These are phyloP conservation scores for Hevea brasiliensis DNA, from an alignment of 345 rosid genomes.

Conservation along the genomic window DNA sequence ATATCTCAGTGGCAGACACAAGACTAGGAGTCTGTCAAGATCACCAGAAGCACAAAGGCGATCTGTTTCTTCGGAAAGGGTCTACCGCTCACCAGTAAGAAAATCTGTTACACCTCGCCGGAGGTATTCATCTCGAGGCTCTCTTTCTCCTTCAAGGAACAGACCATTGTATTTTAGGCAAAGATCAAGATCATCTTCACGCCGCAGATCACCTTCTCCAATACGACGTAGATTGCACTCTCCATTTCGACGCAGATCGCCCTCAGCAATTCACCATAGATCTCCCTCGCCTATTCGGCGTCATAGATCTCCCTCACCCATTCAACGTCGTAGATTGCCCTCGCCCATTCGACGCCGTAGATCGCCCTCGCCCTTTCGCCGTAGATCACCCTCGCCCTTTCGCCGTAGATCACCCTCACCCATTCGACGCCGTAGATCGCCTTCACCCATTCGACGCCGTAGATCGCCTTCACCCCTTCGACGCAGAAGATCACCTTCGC, in stretches of 20 bases:
- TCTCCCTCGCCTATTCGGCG: conserved; percentile 37
- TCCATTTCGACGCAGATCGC: conserved; percentile 38
- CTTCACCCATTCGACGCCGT: conserved; percentile 27
- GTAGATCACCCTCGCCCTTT: conserved; percentile 39
- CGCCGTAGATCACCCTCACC: conserved; percentile 37
- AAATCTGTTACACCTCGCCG: conserved; percentile 42
- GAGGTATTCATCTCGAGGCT: conserved; percentile 45
- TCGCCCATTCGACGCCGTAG: conserved; percentile 13
- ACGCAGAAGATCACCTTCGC: too few species aligned
- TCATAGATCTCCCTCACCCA: conserved; percentile 17
- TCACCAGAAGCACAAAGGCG: conserved; percentile 46
- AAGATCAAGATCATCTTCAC: conserved; percentile 52
- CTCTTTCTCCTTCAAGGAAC: conserved; percentile 58
- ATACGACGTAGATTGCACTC: conserved; percentile 21
- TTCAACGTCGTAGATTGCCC: conserved; percentile 26
- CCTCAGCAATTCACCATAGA: conserved; percentile 39
- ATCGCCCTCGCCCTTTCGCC: conserved; percentile 16
- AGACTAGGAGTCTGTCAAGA: conserved; percentile 70
- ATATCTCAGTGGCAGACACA: conserved; percentile 39
- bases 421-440: conserved; percentile 28
- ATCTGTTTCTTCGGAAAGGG: conserved; percentile 41
- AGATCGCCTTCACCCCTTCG: conserved; percentile 41
- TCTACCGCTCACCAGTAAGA: conserved; percentile 40
- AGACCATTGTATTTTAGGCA: conserved; percentile 45
- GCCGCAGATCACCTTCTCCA: conserved; percentile 27